phyloP scores from a whole-genome alignment of 2,329 filamentous ascomycete species.

The Neoscytalidium dimidiatum region DNA sequence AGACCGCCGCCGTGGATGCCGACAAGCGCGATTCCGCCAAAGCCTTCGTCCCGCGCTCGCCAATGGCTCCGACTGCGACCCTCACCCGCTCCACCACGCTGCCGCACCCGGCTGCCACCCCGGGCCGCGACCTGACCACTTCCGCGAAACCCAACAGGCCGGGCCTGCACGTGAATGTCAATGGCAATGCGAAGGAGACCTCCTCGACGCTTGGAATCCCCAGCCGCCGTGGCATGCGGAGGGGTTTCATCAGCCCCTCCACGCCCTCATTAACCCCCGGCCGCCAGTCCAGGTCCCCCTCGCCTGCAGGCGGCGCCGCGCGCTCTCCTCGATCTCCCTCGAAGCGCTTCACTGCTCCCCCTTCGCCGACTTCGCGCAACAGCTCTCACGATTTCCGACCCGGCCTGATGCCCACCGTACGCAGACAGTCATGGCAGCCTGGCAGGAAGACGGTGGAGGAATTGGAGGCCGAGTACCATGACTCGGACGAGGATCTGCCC shows the following conservation, averaged over 20 bases:
- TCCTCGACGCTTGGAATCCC: conserved; percentile 39
- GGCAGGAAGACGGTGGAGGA: conserved; percentile 69
- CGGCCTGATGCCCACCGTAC: conserved; percentile 34
- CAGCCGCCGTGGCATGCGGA: conserved; percentile 37
- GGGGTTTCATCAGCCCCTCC: conserved; percentile 44
- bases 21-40: conserved; percentile 15
- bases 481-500: conserved; percentile 73
- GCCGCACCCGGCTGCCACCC: neutral
- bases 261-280: conserved; percentile 34
- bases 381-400: conserved; percentile 33
- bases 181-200: conserved; percentile 15
- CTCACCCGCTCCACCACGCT: conserved; percentile 2
- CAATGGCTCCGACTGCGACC: conserved; percentile 13
- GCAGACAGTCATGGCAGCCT: conserved; percentile 65
- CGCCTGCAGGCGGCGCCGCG: conserved; percentile 30
- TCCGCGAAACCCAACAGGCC: conserved; percentile 40
- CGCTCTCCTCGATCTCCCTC: conserved; percentile 31
- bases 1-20: conserved; percentile 29
- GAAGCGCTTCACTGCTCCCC: conserved; percentile 18
- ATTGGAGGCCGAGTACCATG: conserved; percentile 77
- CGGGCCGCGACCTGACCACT: conserved; percentile 40
- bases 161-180: conserved; percentile 43
- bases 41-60: conserved; percentile 9
- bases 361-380: conserved; percentile 29
- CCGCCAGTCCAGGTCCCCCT: conserved; percentile 39